Evolutionary conservation across 805 yeast genomes (phyloP), one percentile per base, ranked within the genome.

Genomic region (Wickerhamiella australiensis): DNA sequence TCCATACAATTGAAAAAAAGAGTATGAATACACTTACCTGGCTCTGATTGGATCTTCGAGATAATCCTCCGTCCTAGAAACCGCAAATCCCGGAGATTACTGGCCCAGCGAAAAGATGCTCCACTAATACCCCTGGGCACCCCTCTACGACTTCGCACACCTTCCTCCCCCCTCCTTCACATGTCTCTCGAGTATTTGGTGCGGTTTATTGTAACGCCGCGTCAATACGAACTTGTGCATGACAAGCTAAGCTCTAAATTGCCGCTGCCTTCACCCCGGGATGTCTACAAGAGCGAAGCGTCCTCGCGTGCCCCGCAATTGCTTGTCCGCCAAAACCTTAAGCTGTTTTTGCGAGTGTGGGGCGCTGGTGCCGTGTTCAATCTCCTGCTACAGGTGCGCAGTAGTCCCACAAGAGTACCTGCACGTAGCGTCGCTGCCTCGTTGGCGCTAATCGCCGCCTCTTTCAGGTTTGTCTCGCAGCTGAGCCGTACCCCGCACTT

Each of bases 161-260:
- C 33, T 4, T 29, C 13, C 33, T 29, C 33, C 33, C 13, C 33
- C 13, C 3, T 11, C n/a, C 22, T 9, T 15, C 13, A 7, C 5
- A 22, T 46, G 43, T 23, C 42, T n/a, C 43, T 37, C 42, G 50
- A 57, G 13, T 59, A 59, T 47, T 17, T 50, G 27, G 31, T 57
- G 9, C 58, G 61, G 50, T 60, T 57, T 46, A 31, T 60, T 9
- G 44, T 60, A 27, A 53, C 61, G 6, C 55, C 57, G 27, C 50
- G 50, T 20, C 61, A 60, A 53, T 58, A 58, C 47, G 52, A 50
- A 36, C 49, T 46, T 6, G 42, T 37, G 5, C 49, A 46, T 29
- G 29, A 13, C 4, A 18, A 41, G 6, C 12, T 46, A 43, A 26
- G 31, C 48, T 52, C 25, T 35, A 47, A 23, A 51, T 31, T 31